These are phyloP conservation scores for Schizochytrium sp. DNA, from an alignment of 108 stramenopile species.

Conservation along the genomic window DNA sequence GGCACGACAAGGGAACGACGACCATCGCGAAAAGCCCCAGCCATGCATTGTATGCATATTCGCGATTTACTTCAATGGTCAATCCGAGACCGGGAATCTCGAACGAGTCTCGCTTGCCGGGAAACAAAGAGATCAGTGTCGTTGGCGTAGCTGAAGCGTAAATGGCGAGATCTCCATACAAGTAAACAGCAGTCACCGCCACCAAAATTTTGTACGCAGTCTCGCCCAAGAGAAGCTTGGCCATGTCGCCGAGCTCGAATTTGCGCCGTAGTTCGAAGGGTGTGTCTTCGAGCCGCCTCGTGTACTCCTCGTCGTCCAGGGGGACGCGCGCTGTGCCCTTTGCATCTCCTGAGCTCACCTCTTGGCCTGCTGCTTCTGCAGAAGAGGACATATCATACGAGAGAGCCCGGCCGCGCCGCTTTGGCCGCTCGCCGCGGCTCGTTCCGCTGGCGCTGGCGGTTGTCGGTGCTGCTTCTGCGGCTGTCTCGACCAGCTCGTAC, in stretches of 20 bases:
- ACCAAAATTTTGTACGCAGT: background rate
- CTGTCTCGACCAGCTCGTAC: background rate
- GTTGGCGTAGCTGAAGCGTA: slow-evolving; percentile 5
- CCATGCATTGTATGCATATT: background rate
- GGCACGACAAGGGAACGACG: background rate
- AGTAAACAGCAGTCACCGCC: background rate
- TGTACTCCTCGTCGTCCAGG: background rate
- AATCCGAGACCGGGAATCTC: background rate
- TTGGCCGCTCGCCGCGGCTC: background rate
- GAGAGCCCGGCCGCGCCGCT: too few relatives aligned
- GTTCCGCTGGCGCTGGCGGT: background rate
- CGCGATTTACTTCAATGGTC: background rate
- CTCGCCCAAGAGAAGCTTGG: background rate
- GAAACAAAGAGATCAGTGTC: background rate
- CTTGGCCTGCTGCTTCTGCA: too few relatives aligned
- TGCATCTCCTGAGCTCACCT: too few relatives aligned
- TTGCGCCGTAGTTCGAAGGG: background rate
- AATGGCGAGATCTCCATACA: background rate
- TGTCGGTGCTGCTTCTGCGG: background rate
- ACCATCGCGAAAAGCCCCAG: background rate
- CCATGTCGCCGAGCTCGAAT: slow-evolving; percentile 1
- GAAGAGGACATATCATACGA: too few relatives aligned
- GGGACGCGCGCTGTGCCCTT: background rate
- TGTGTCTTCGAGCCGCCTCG: background rate
- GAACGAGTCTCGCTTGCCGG: background rate